Percentiles rank a stretch among this genome's conserved stretches.
These are phyloP conservation scores for Gremmenia infestans DNA, from an alignment of 2,329 filamentous ascomycete species.

Conservation along the genomic window DNA sequence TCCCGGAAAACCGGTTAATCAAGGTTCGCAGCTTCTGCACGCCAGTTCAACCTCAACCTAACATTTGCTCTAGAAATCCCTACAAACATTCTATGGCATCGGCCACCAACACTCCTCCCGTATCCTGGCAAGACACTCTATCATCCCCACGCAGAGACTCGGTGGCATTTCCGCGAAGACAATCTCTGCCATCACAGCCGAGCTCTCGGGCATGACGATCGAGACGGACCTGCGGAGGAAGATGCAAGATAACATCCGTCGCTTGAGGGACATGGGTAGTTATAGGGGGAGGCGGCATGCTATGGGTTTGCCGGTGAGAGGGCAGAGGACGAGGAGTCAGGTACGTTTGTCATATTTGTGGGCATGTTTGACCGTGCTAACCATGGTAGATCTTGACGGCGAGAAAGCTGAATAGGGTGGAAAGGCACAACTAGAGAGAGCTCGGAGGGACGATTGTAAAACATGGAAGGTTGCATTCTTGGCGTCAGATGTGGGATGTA, in stretches of 20 bases:
- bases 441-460: not conserved
- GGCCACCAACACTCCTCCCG: slow-evolving; percentile 64
- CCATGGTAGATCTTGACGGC: slow-evolving; percentile 49
- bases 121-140: slow-evolving; percentile 83
- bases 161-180: slow-evolving; percentile 71
- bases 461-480: not conserved
- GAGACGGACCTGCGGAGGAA: slow-evolving; percentile 80
- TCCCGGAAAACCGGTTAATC: slow-evolving; percentile 76
- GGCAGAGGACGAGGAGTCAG: slow-evolving; percentile 81
- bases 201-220: slow-evolving; percentile 87
- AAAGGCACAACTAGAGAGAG: slow-evolving; percentile 39
- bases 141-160: slow-evolving; percentile 77
- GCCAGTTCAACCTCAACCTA: not conserved
- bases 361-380: slow-evolving; percentile 10
- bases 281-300: slow-evolving; percentile 89
- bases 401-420: slow-evolving; percentile 56
- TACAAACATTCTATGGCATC: slow-evolving; percentile 83
- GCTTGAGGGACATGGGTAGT: slow-evolving; percentile 84
- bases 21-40: slow-evolving; percentile 50
- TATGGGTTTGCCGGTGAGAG: slow-evolving; percentile 85
- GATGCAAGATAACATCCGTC: slow-evolving; percentile 77
- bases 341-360: slow-evolving; percentile 33
- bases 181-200: slow-evolving; percentile 74
- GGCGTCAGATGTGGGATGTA: not conserved
- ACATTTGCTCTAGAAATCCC: slow-evolving; percentile 51